Percentiles rank a stretch among this genome's conserved stretches.
Conservation (phyloP, 768 basidiomycete genomes). For the Calvatia gigantea region DNA sequence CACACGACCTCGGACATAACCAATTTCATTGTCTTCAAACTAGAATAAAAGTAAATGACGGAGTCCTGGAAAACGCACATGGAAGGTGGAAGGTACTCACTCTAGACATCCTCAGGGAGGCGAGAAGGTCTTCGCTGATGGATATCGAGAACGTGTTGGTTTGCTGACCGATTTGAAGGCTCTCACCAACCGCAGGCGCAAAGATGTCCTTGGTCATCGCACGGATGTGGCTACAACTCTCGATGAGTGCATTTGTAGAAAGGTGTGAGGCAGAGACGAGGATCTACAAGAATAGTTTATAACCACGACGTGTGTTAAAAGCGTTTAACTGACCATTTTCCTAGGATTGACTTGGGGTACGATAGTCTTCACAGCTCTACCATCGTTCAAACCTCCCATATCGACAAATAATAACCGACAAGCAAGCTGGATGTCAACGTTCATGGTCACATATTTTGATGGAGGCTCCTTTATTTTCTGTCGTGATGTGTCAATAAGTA, state of each 20-base stretch:
- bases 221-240: slow-evolving; percentile 78
- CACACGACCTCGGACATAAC: slow-evolving; percentile 87
- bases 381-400: slow-evolving; percentile 95
- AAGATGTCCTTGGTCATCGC: slow-evolving; percentile 93
- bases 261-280: slow-evolving; percentile 74
- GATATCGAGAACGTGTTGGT: slow-evolving; percentile 93
- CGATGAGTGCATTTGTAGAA: slow-evolving; percentile 70
- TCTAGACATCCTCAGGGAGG: slow-evolving; percentile 78
- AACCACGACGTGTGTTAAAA: neutral
- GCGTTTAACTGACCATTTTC: slow-evolving; percentile 66
- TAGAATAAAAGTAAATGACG: slow-evolving; percentile 27
- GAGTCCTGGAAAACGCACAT: neutral
- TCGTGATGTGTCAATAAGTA: slow-evolving; percentile 11
- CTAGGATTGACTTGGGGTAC: slow-evolving; percentile 95
- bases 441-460: slow-evolving; percentile 82
- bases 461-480: slow-evolving; percentile 84
- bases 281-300: slow-evolving; percentile 49
- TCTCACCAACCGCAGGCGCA: slow-evolving; percentile 73
- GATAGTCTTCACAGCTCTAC: slow-evolving; percentile 94
- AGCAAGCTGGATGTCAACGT: slow-evolving; percentile 73
- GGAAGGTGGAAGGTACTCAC: slow-evolving; percentile 49
- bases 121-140: slow-evolving; percentile 84
- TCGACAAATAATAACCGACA: slow-evolving; percentile 91
- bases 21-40: slow-evolving; percentile 99
- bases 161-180: slow-evolving; percentile 90